These are phyloP conservation scores for Aspergillus pseudoterreus DNA, from an alignment of 2,329 filamentous ascomycete species.

Conservation along the genomic window DNA sequence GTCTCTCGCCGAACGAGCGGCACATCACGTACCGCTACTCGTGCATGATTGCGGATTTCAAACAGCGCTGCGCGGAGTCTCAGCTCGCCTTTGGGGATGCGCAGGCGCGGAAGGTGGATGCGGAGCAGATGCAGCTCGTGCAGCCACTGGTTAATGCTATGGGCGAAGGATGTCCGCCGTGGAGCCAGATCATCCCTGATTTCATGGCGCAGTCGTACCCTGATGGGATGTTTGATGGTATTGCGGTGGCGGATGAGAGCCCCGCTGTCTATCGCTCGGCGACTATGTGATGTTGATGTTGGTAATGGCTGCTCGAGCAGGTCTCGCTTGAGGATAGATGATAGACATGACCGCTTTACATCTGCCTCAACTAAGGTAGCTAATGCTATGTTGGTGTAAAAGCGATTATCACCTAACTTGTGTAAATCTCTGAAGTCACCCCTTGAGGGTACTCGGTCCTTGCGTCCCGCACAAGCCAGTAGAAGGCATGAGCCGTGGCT, in stretches of 20 bases:
- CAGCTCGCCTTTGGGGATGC: slow-evolving; percentile 15
- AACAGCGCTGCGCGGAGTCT: slow-evolving; percentile 26
- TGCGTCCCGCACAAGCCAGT: no score
- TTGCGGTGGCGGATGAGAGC: neutral
- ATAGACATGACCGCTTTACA: neutral
- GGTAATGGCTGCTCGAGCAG: neutral
- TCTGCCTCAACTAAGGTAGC: no score
- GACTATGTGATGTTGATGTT: neutral
- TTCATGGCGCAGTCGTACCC: slow-evolving; percentile 11
- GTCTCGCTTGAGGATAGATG: neutral
- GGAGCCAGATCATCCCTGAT: slow-evolving; percentile 24
- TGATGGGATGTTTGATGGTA: slow-evolving; percentile 7
- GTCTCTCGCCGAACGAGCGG: slow-evolving; percentile 29
- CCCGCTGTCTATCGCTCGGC: neutral
- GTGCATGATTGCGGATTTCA: slow-evolving; percentile 28
- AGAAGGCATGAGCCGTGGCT: no score
- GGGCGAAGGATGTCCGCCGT: slow-evolving; percentile 21
- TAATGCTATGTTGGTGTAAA: neutral
- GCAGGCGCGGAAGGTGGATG: slow-evolving; percentile 16
- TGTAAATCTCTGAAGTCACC: no score
- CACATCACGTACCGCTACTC: slow-evolving; percentile 32
- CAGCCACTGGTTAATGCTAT: slow-evolving; percentile 20
- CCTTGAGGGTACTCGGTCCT: neutral
- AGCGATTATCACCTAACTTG: neutral
- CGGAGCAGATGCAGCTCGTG: slow-evolving; percentile 23